Conservation (phyloP, 495 filamentous ascomycete genomes). For the Aspergillus nanangensis region DNA sequence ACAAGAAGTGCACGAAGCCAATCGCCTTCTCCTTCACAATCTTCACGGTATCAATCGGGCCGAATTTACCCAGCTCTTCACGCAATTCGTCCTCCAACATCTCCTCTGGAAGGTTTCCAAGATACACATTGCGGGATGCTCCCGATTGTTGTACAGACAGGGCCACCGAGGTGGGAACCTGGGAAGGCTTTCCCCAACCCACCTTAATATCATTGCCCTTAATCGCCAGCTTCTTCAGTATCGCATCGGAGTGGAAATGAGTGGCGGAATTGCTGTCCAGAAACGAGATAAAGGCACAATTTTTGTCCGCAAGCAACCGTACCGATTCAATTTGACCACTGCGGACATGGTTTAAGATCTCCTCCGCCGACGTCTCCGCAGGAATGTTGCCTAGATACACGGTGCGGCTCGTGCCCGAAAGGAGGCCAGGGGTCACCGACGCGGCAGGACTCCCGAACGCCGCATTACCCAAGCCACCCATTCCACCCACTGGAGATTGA, state of each 20-base stretch:
- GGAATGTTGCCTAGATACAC: conserved; percentile 98
- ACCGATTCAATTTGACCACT: conserved; percentile 99
- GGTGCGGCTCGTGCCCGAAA: conserved; percentile 89
- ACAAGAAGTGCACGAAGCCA: conserved; percentile 96
- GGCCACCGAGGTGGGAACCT: conserved; percentile 94
- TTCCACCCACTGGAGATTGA: conserved; percentile 79
- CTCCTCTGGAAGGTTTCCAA: conserved; percentile 89
- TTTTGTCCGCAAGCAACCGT: conserved; percentile 93
- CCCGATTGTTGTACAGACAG: conserved; percentile 96
- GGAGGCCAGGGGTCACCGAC: conserved; percentile 71
- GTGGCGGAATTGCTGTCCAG: conserved; percentile 94
- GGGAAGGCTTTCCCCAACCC: conserved; percentile 97
- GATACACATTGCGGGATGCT: conserved; percentile 96
- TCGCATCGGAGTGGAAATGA: conserved; percentile 98
- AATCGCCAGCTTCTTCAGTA: conserved; percentile 97
- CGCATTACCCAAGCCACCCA: conserved; percentile 54
- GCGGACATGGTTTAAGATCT: conserved; percentile 93
- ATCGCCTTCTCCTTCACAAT: conserved; percentile 97
- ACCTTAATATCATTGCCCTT: conserved; percentile 99
- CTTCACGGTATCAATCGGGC: conserved; percentile 94
- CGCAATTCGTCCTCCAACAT: conserved; percentile 86
- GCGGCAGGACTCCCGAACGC: conserved; percentile 59
- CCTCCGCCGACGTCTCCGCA: conserved; percentile 95
- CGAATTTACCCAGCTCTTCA: conserved; percentile 95
- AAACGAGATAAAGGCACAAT: conserved; percentile 99